Conservation (phyloP, 768 basidiomycete genomes). For the Grammothele lineata region DNA sequence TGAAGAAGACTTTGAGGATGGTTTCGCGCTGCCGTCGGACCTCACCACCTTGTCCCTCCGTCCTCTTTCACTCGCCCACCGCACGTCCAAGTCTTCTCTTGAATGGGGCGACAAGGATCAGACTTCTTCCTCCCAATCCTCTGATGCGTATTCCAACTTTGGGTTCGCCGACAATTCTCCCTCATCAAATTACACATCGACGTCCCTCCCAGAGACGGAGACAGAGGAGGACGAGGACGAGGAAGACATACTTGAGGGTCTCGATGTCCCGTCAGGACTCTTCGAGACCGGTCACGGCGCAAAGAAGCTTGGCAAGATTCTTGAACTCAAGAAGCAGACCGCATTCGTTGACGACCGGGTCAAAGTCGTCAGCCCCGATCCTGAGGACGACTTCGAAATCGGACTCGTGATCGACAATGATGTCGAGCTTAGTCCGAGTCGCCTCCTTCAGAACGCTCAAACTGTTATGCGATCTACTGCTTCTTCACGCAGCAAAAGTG, state of each 20-base stretch:
- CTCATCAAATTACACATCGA: conserved; percentile 68
- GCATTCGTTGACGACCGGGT: conserved; percentile 51
- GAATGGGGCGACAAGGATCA: conserved; percentile 87
- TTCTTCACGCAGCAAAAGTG: conserved; percentile 50
- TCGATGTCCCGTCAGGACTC: conserved; percentile 70
- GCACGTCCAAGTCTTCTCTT: conserved; percentile 77
- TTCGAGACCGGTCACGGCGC: conserved; percentile 69
- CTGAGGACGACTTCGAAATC: conserved; percentile 82
- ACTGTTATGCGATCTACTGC: conserved; percentile 26
- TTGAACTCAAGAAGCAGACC: conserved; percentile 50
- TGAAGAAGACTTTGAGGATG: conserved; percentile 83
- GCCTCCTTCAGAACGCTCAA: conserved; percentile 51
- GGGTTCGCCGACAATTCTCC: conserved; percentile 46
- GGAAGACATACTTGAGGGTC: conserved; percentile 74
- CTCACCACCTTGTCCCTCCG: conserved; percentile 80
- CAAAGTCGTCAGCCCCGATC: conserved; percentile 55
- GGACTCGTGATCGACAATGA: conserved; percentile 84
- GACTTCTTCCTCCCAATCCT: conserved; percentile 70
- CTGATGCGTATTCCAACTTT: conserved; percentile 78
- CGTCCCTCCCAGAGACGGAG: conserved; percentile 65
- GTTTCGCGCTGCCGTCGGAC: conserved; percentile 74
- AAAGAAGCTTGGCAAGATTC: conserved; percentile 43
- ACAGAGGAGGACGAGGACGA: conserved; percentile 57
- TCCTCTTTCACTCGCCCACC: conserved; percentile 69
- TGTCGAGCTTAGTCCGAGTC: conserved; percentile 75